Base-by-base conservation (phyloP, 768 basidiomycete genomes). In the Phlebiopsis gigantea region DNA sequence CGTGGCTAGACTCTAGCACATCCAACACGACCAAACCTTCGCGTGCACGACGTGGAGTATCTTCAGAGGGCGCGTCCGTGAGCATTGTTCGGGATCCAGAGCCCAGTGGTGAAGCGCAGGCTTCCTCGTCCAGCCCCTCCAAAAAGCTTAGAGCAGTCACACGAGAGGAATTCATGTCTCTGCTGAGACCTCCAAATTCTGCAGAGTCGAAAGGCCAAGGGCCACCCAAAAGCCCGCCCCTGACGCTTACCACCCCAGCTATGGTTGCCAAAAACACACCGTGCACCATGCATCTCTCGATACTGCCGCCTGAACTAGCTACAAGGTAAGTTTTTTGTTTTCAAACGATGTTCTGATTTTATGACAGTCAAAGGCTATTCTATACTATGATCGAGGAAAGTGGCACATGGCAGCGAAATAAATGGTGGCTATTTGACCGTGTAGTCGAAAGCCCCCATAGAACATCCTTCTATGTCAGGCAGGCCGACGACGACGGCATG, bases 351-450 rank as follows among this genome's bases (percentile, higher is more conserved):
- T 43, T 31, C 24, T 61, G 4, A 54, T 49, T 5, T 24, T 17
- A 22, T 24, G n/a, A 26, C 8, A n/a, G 3, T 43, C 26, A 4
- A 66, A 75, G 75, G 49, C 73, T 93, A 21, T 93, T 89, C 68
- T 84, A 91, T 60, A 77, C 76, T 0, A 85, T 93, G 87, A 58
- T 86, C 14, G 76, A 83, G 47, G 72, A 76, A 15, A 83, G 89
- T 19, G 74, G 70, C 41, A 63, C 69, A 7, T 93, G 90, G 90
- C 72, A 79, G 59, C 74, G 82, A 49, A 90, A 88, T 59, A 88
- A 84, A 62, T 93, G 90, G 91, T 92, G 85, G 85, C 76, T 93
- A 19, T 86, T 89, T 68, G 89, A 93, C 64, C 77, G 84, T 21
- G 59, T 92, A 14, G 91, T 92, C 1, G 88, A 92, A 70, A 90